A percentile compares a stretch with the other conserved stretches of the same genome.
Conservation (phyloP, 2,329 filamentous ascomycete species). For the Emmonsiellopsis sp. region DNA sequence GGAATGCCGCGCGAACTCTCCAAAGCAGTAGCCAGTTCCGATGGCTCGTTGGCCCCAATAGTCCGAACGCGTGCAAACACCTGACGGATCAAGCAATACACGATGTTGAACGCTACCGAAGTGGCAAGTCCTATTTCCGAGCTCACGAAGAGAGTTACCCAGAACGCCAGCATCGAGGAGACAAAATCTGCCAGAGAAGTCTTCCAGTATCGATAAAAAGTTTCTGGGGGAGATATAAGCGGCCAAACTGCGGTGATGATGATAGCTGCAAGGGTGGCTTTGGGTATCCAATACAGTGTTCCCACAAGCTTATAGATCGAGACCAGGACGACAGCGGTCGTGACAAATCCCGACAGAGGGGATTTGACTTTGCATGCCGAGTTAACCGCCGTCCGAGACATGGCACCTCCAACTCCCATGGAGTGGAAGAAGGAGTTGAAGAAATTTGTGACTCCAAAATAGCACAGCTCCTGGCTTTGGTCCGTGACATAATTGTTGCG, state of each 20-base stretch:
- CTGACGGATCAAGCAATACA: constrained; percentile 51
- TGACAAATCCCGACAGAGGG: constrained; percentile 52
- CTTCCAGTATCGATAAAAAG: constrained; percentile 56
- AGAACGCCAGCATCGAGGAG: constrained; percentile 54
- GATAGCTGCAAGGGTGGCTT: constrained; percentile 55
- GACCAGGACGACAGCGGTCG: constrained; percentile 52
- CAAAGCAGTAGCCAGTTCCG: constrained; percentile 18
- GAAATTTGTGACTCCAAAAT: constrained; percentile 54
- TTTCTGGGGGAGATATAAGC: constrained; percentile 48
- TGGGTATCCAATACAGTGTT: constrained; percentile 59
- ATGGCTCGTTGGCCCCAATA: constrained; percentile 19
- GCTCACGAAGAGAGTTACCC: constrained; percentile 54
- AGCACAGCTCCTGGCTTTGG: constrained; percentile 56
- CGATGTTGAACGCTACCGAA: constrained; percentile 55
- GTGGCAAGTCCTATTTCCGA: constrained; percentile 52
- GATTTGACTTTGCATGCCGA: constrained; percentile 54
- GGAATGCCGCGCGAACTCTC: constrained; percentile 16
- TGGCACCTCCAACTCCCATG: constrained; percentile 56
- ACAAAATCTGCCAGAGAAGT: constrained; percentile 57
- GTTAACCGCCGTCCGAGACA: constrained; percentile 60
- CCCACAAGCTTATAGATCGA: constrained; percentile 53
- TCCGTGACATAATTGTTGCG: constrained; percentile 55
- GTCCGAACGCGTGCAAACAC: constrained; percentile 43
- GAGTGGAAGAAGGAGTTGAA: constrained; percentile 54
- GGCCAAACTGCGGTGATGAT: constrained; percentile 58